Conservation (phyloP, 345 rosid species). For the Noccaea bulbosa region DNA sequence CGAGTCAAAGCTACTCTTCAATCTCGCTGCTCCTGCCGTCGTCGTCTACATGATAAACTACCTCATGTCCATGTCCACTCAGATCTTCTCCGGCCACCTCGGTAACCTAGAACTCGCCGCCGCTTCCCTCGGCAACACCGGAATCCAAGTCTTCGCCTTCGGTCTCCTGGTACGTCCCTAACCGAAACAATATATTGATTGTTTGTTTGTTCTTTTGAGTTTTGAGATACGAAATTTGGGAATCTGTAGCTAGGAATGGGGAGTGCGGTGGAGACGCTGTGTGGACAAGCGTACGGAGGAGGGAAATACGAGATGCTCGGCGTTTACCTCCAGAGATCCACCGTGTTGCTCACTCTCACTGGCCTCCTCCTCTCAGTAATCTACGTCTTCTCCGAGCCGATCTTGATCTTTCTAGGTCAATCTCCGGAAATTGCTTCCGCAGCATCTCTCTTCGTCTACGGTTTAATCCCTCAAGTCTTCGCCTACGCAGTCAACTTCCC, state of each 20-base stretch:
- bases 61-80: slow-evolving; percentile 62
- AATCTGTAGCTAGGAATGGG: slow-evolving; percentile 55
- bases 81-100: slow-evolving; percentile 60
- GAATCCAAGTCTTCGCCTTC: slow-evolving; percentile 54
- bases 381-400: slow-evolving; percentile 53
- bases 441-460: slow-evolving; percentile 56
- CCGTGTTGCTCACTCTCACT: slow-evolving; percentile 51
- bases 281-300: slow-evolving; percentile 74
- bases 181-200: neutral
- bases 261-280: slow-evolving; percentile 71
- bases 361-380: slow-evolving; percentile 51
- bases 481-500: slow-evolving; percentile 63
- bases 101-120: slow-evolving; percentile 65
- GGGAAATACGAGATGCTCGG: slow-evolving; percentile 56
- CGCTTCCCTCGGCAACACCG: slow-evolving; percentile 64
- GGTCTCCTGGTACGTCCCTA: slow-evolving; percentile 38
- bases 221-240: neutral
- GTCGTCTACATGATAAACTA: slow-evolving; percentile 60
- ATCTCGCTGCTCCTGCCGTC: slow-evolving; percentile 58
- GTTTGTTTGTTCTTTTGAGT: neutral
- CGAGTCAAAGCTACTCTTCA: slow-evolving; percentile 47
- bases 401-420: slow-evolving; percentile 53
- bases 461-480: slow-evolving; percentile 63
- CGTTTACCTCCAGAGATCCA: slow-evolving; percentile 60
- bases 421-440: slow-evolving; percentile 57